A percentile compares a stretch with the other conserved stretches of the same genome.
These are phyloP conservation scores for Pneumocystis jirovecii DNA, from an alignment of 1,139 yeast species.

Conservation along the genomic window DNA sequence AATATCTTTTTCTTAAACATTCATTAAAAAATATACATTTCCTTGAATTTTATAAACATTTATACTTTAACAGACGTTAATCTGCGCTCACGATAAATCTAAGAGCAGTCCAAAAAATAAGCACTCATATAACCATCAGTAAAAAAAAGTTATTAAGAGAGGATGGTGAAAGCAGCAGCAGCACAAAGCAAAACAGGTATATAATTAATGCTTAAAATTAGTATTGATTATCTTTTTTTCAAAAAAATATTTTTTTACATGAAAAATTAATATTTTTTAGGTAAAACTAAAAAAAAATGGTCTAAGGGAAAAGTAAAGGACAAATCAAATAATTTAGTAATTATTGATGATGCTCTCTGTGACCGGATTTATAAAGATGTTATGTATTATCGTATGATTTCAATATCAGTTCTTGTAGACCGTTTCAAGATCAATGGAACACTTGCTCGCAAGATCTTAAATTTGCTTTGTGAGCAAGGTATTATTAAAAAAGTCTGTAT, in stretches of 20 bases:
- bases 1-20: background rate
- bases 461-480: slow-evolving; percentile 91
- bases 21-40: too few relatives aligned
- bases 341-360: slow-evolving; percentile 95
- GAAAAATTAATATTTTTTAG: slow-evolving; percentile 1
- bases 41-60: too few relatives aligned
- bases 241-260: background rate
- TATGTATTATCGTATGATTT: slow-evolving; percentile 96
- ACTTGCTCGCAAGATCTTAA: slow-evolving; percentile 93
- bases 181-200: background rate
- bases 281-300: slow-evolving; percentile 83
- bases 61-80: too few relatives aligned
- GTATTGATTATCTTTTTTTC: background rate
- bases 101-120: too few relatives aligned
- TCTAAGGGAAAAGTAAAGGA: slow-evolving; percentile 99
- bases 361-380: slow-evolving; percentile 99
- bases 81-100: too few relatives aligned
- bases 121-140: too few relatives aligned
- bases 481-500: slow-evolving; percentile 84
- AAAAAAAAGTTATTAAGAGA: background rate
- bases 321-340: slow-evolving; percentile 89
- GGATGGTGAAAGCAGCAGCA: background rate
- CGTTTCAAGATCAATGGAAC: slow-evolving; percentile 99
- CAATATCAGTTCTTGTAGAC: slow-evolving; percentile 96
- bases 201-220: background rate